Evolutionary conservation across 352 stramenopile genomes (phyloP).

Genomic region (Globisporangium camurandrum): DNA sequence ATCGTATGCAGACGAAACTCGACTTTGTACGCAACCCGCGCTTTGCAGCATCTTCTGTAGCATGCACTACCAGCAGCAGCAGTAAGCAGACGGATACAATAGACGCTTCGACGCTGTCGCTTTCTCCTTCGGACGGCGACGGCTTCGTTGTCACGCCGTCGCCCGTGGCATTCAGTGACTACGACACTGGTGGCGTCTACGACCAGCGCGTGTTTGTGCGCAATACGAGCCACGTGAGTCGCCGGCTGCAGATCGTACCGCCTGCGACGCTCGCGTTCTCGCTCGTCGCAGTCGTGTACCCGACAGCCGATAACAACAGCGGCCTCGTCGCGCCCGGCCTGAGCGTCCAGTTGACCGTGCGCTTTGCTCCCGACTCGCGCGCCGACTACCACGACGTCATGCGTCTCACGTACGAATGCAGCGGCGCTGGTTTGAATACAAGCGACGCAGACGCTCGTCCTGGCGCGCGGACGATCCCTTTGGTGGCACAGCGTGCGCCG

Average conservation of each 20-base stretch:
- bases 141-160: constrained; percentile 46
- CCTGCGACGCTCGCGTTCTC: constrained; percentile 61
- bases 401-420: constrained; percentile 42
- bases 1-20: constrained; percentile 75
- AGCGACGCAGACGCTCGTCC: too few relatives aligned
- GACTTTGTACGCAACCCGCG: constrained; percentile 65
- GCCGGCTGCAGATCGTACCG: constrained; percentile 53
- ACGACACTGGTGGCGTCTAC: constrained; percentile 70
- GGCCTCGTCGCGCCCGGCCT: constrained; percentile 66
- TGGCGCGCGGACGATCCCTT: constrained; percentile 26
- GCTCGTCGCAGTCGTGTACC: constrained; percentile 42
- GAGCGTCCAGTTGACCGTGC: constrained; percentile 46
- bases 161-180: constrained; percentile 54
- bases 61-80: background rate
- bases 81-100: too few relatives aligned
- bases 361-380: constrained; percentile 65
- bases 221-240: constrained; percentile 47
- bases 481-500: constrained; percentile 38
- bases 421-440: too few relatives aligned
- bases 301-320: constrained; percentile 34
- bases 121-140: background rate
- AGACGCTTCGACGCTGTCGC: too few relatives aligned
- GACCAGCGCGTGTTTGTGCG: constrained; percentile 60
- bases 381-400: constrained; percentile 68
- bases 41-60: constrained; percentile 14